Base-by-base conservation (phyloP, 352 stramenopile species). In the Phytophthora rubi region DNA sequence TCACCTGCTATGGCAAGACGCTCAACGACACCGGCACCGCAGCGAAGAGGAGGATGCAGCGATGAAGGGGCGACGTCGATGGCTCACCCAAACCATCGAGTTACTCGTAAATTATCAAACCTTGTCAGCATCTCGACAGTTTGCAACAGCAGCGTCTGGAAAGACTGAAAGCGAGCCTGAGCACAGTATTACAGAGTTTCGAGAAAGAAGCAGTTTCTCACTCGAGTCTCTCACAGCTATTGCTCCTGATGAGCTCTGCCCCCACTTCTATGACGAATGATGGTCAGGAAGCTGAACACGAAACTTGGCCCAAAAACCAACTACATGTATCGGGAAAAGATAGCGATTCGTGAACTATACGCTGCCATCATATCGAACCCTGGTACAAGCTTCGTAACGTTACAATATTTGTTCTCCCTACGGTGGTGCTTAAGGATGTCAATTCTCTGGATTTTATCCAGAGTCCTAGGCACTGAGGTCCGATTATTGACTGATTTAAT, bases 151-250 rank as follows among this genome's bases (percentile, higher is more conserved):
- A 23, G 28, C 39, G 21, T 12, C n/a, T 6, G 13, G 47, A 35
- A 59, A 62, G 13, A 2, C 13, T 23, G 53, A 52, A 44, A 60
- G 15, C 32, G 68, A 77, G 0, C 65, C 63, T 0, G 74, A 85
- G 3, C 44, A 75, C 0, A 58, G 12, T 9, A 33, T 60, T 5
- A 53, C 32, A 3, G 84, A 92, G 59, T 84, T 89, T 37, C 76
- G 88, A 23, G 80, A 91, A 26, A 73, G 76, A 21, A 86, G 78
- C 53, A 85, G 84, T 57, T 91, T 89, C 54, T 88, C 82, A 10
- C 74, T 90, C 32, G 84, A 91, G 57, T 86, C 77, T 26, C 56
- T 84, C 26, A 88, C 84, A 6, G 44, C 72, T n/a, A 81, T 88
- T 23, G 37, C 62, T 1, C 81, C 84, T 8, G 82, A 91, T 37